Conservation (phyloP, 345 rosid species). For the Angophora floribunda region DNA sequence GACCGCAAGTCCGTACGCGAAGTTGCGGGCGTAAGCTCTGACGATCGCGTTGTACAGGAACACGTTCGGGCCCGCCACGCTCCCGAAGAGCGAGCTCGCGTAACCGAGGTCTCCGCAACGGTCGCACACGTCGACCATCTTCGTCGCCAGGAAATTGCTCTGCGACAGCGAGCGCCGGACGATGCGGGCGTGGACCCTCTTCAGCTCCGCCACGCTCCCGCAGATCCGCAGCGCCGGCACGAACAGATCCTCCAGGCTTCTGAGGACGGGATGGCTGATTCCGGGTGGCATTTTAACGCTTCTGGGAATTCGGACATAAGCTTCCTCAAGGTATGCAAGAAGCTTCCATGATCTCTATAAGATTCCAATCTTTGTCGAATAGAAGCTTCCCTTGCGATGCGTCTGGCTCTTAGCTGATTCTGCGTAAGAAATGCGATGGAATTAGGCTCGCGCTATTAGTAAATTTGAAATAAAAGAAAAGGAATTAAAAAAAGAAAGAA, state of each 20-base stretch:
- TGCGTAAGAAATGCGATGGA: background rate
- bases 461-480: too few relatives aligned
- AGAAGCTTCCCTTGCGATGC: background rate
- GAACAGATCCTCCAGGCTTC: slow-evolving; percentile 33
- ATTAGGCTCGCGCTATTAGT: too few relatives aligned
- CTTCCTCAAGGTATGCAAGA: background rate
- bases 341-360: background rate
- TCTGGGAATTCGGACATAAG: background rate
- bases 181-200: slow-evolving; percentile 29
- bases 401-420: background rate
- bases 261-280: background rate
- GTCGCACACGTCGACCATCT: slow-evolving; percentile 43
- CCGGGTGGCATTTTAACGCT: background rate
- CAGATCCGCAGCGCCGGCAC: slow-evolving; percentile 29
- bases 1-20: slow-evolving; percentile 10
- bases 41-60: slow-evolving; percentile 47
- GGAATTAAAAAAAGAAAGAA: too few relatives aligned
- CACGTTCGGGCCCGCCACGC: slow-evolving; percentile 27
- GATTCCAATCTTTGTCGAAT: background rate
- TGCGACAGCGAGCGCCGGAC: slow-evolving; percentile 28
- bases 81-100: slow-evolving; percentile 26
- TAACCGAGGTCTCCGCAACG: slow-evolving; percentile 23
- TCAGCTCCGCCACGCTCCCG: slow-evolving; percentile 14
- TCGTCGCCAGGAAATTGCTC: slow-evolving; percentile 41
- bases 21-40: slow-evolving; percentile 32